Base-by-base conservation (phyloP, 2,329 filamentous ascomycete genomes). In the Colletotrichum costaricense region DNA sequence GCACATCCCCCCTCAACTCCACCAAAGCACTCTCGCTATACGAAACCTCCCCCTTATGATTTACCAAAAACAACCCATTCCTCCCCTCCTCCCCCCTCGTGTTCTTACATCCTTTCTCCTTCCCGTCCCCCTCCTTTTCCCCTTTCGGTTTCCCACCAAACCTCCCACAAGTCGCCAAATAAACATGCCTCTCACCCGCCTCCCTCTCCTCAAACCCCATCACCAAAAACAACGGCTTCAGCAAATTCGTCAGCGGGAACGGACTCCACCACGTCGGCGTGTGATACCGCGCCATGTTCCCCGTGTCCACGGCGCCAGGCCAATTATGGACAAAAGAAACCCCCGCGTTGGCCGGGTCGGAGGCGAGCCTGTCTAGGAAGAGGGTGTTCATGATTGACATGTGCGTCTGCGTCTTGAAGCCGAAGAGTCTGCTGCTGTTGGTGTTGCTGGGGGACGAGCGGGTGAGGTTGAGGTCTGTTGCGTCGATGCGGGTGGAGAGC, bases 271-370 rank as follows among this genome's bases (percentile, higher is more conserved):
- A 12, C 35, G 55, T 67, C n/a, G 68, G 58, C 12, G 19, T 2
- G 38, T 66, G 68, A 14, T 74, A 63, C 38, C 75, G 63, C 8
- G 11, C 33, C 49, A 67, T 54, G 42, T 75, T 76, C 19, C 75
- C 75, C 14, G 80, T 81, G 49, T 81, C 66, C 7, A 81, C 78
- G 2, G 75, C 62, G 1, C 79, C 79, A 11, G 80, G 80, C 58
- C 76, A 81, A 58, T 77, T 79, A 69, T 81, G 80, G 4, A 81
- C 76, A 54, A 81, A 80, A 3, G 74, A 76, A 7, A 80, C 75
- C 2, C 74, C 12, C 2, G 12, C 22, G 33, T 75, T 73, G 4
- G 14, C 46, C 4, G 63, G 54, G 28, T 68, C 76, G 11, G 78
- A 75, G 1, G 78, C 74, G 19, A 76, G 71, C 3, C 55, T 73